Evolutionary conservation across 805 yeast species (phyloP), one percentile per base, ranked within the genome.

Genomic region (Zygoascus biomembranicola): DNA sequence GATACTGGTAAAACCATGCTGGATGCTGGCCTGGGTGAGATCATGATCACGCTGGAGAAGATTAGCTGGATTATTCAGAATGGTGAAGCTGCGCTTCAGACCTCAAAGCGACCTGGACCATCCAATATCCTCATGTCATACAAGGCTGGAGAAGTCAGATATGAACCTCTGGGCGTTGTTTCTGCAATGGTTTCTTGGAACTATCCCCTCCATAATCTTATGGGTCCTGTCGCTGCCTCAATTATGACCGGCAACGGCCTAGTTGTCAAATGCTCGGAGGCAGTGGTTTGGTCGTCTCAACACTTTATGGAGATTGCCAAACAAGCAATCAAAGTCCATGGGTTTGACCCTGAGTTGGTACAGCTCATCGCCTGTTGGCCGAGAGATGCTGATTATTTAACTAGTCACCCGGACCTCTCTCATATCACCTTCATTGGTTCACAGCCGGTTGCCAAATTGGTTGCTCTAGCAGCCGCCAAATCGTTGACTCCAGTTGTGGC

Each of bases 341-440:
- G 86, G 13, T 80, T 81, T 57, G 84, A 86, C 64, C 92, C 87
- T 49, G 80, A 89, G 57, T 72, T 94, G 58, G 95, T 92, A 16
- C 98, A 94, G 69, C 73, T 92, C 55, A 84, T 87, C 42, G 87
- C 87, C 63, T 87, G 96, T 64, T 85, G 89, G 79, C 96, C 97
- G 18, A 84, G 85, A 57, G 85, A 84, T 61, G 97, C 96, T 3
- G 92, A 89, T 64, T 76, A 85, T 63, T 82, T 94, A 63, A 85
- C 96, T 1, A 77, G 88, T 2, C 96, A 94, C 65, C 84, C 87
- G 1, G 87, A 84, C 0, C 73, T 94, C 53, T 77, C 82, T 37
- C 99, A 94, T 69, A 80, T 94, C 58, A 94, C 99, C 0, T 94
- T 94, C 64, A 94, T 94, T 63, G 99, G 99, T 5, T 87, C 96